Evolutionary conservation across 345 rosid genomes (phyloP).

Genomic region (Garcia nutans): DNA sequence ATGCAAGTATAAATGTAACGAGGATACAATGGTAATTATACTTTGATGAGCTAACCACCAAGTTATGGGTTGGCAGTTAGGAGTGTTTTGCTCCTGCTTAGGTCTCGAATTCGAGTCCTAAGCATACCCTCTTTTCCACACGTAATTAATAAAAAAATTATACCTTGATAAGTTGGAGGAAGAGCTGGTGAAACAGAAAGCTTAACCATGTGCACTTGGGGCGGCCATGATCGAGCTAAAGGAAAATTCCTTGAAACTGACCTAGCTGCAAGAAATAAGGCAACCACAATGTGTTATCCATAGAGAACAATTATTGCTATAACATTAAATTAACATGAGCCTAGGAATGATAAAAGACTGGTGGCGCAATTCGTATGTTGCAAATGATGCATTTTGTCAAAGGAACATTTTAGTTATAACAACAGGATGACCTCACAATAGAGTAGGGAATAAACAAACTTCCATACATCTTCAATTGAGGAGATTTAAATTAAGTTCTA

Average conservation of each 20-base stretch:
- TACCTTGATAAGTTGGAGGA: slow-evolving; percentile 52
- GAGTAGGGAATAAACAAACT: background rate
- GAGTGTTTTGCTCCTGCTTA: too few relatives aligned
- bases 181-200: slow-evolving; percentile 47
- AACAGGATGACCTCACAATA: background rate
- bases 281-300: background rate
- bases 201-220: slow-evolving; percentile 30
- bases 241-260: slow-evolving; percentile 41
- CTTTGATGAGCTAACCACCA: slow-evolving; percentile 34
- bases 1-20: slow-evolving; percentile 10
- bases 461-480: background rate
- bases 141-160: background rate
- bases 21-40: slow-evolving; percentile 19
- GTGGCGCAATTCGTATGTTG: background rate
- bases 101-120: too few relatives aligned
- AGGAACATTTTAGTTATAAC: background rate
- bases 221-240: slow-evolving; percentile 35
- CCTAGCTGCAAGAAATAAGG: slow-evolving; percentile 48
- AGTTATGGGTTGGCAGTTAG: too few relatives aligned
- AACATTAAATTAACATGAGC: background rate
- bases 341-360: background rate
- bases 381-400: background rate
- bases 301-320: background rate
- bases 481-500: background rate
- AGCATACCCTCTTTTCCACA: too few relatives aligned